Evolutionary conservation across 164 flowering plant genomes (phyloP), one percentile per base, ranked within the genome.

Genomic region (Kalanchoe fedtschenkoi): DNA sequence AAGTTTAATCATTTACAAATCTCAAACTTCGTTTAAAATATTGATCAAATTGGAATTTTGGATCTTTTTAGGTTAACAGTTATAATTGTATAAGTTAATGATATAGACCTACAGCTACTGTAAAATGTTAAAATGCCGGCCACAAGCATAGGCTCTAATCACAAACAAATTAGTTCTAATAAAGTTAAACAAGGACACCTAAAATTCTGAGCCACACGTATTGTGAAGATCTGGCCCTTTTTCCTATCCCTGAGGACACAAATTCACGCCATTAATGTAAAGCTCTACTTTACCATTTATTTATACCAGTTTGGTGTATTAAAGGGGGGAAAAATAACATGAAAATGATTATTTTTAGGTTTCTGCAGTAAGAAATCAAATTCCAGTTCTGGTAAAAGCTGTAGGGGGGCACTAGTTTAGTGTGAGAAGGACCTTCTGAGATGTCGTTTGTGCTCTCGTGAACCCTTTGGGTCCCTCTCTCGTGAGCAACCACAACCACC

Each of bases 401-500:
- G 33, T 51, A n/a, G 55, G 55, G 29, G 29, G 55, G 24, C 13
- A 22, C 24, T 7, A 44, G 13, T 6, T 47, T 22, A 6, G 11
- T 24, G 17, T 2, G 26, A 51, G 32, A 51, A 51, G 16, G 56
- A 51, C 56, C 24, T 26, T 11, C 15, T 51, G 30, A 51, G 3
- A 26, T 51, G 56, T 51, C 56, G 56, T 51, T 51, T 51, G 32
- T 51, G 30, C 56, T 17, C 56, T 22, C 56, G 56, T 51, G 56
- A 51, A 51, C 56, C 11, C 56, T 51, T 51, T 26, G 56, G 56
- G 56, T 11, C 56, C 56, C 56, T 51, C 56, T 51, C 56, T 51
- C 56, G 56, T 51, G 56, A 51, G 28, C 28, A 47, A 51, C 32
- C 28, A 47, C n/a, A n/a, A n/a, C 29, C 55, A 22, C 47, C 47